These are phyloP conservation scores for Teratosphaeriaceae sp. DNA, from an alignment of 2,329 filamentous ascomycete genomes.

Conservation along the genomic window DNA sequence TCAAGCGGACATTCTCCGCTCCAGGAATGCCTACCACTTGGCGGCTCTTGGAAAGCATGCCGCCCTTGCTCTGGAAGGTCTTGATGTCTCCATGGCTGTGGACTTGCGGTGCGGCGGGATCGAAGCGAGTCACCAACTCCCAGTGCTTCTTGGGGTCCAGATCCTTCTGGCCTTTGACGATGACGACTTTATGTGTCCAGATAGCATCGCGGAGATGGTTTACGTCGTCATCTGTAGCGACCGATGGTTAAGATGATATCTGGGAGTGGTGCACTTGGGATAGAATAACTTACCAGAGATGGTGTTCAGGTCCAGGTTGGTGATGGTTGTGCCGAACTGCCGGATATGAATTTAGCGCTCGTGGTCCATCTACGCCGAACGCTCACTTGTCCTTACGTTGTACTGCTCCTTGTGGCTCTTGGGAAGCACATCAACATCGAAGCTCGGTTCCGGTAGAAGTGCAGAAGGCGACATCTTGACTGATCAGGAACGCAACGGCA, in stretches of 20 bases:
- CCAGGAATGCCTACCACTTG: conserved; percentile 31
- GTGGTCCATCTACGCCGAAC: background rate
- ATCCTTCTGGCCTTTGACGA: conserved; percentile 39
- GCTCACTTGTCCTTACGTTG: conserved; percentile 1
- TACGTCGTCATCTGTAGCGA: conserved; percentile 27
- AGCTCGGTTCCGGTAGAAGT: conserved; percentile 7
- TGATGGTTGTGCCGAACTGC: conserved; percentile 19
- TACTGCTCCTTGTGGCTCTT: conserved; percentile 8
- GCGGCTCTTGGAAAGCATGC: conserved; percentile 32
- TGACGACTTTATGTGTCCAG: conserved; percentile 39
- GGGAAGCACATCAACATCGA: conserved; percentile 5
- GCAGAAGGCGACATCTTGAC: conserved; percentile 8
- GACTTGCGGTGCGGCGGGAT: conserved; percentile 35
- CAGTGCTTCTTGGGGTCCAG: conserved; percentile 39
- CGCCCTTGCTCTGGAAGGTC: conserved; percentile 36
- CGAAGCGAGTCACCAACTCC: conserved; percentile 39
- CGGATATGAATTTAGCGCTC: background rate
- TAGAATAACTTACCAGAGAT: conserved; percentile 27
- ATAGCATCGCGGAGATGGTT: conserved; percentile 33
- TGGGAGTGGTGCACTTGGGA: too few relatives aligned
- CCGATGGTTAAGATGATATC: too few relatives aligned
- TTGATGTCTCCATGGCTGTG: conserved; percentile 39
- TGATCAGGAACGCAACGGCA: too few relatives aligned
- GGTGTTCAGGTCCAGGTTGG: conserved; percentile 33
- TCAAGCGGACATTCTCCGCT: conserved; percentile 39